Conservation (phyloP, 805 yeast genomes). For the Schwanniomyces pseudopolymorphus region DNA sequence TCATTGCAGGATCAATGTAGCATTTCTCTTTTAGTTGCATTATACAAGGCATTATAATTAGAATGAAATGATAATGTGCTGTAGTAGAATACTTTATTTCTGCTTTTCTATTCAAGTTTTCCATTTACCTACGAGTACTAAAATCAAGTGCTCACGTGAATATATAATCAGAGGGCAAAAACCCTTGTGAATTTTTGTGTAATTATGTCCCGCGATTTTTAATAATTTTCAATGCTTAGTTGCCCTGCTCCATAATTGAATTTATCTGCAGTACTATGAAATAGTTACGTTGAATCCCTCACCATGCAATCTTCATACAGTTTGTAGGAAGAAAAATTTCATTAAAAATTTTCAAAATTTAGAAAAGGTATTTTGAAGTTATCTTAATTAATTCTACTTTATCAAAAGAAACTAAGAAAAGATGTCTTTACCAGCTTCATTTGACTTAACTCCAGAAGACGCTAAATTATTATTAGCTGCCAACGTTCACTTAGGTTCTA, state of each 20-base stretch:
- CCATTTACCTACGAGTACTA: no score
- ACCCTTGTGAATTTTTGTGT: background rate
- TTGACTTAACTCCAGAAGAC: constrained; percentile 95
- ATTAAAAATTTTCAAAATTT: constrained; percentile 9
- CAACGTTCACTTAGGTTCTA: constrained; percentile 98
- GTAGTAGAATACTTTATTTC: no score
- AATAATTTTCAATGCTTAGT: background rate
- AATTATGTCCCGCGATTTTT: background rate
- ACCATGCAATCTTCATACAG: background rate
- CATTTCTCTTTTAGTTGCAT: no score
- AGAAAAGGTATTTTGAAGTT: constrained; percentile 2
- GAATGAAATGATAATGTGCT: no score
- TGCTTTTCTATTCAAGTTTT: no score
- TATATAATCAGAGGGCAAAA: background rate
- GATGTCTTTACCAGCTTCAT: constrained; percentile 85
- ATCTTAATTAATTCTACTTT: constrained; percentile 7
- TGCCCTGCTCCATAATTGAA: background rate
- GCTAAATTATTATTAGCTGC: constrained; percentile 99
- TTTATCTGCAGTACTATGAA: constrained; percentile 10
- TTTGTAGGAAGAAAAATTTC: constrained; percentile 5
- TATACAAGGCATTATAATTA: no score
- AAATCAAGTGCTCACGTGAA: background rate
- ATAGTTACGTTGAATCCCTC: constrained; percentile 1
- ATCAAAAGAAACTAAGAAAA: constrained; percentile 15
- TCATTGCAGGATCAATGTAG: no score